Evolutionary conservation across 2,329 filamentous ascomycete species (phyloP), one percentile per base, ranked within the genome.

Genomic region (Ceratocystis alfenasii): DNA sequence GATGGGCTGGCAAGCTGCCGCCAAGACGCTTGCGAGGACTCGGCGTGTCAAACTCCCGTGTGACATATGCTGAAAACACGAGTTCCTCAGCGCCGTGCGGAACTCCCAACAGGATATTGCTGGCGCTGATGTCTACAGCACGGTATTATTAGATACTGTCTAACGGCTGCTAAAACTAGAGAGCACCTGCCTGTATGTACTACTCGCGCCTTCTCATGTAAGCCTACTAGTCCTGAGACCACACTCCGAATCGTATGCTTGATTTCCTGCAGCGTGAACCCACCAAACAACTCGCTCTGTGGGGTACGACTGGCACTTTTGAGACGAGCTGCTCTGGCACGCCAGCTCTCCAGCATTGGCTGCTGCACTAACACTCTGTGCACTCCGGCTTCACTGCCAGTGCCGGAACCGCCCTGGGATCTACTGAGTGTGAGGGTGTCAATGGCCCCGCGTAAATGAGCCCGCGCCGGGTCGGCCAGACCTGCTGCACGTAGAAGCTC

Each of bases 311-410:
- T 5, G 3, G 10, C 3, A 15, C 15, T 5, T 28, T n/a, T 48
- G 22, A 30, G 60, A 12, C 22, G 60, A 12, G 60, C 59, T 20
- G 17, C 12, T 15, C 45, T 62, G 6, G 41, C 59, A 36, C 60
- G 60, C 60, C 60, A 62, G 22, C 41, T 62, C 33, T 62, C 60
- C 10, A 28, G 41, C 60, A 62, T 62, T 20, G 60, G 60, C 60
- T 20, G 8, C 41, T 48, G 41, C 10, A 62, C 41, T 12, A 62
- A 44, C 10, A 62, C 41, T 10, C 10, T 8, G 20, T 46, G 41
- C 17, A 17, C 33, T 7, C 59, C 33, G 2, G 30, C 2, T 5
- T 12, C 33, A 22, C 10, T 5, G 55, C 17, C 25, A 8, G 33
- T 10, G 33, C 10, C 8, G 10, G 33, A 12, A 12, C 33, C 10